These are phyloP conservation scores for Cenchrus purpureus DNA, from an alignment of 176 grass and related monocot genomes.

Conservation along the genomic window DNA sequence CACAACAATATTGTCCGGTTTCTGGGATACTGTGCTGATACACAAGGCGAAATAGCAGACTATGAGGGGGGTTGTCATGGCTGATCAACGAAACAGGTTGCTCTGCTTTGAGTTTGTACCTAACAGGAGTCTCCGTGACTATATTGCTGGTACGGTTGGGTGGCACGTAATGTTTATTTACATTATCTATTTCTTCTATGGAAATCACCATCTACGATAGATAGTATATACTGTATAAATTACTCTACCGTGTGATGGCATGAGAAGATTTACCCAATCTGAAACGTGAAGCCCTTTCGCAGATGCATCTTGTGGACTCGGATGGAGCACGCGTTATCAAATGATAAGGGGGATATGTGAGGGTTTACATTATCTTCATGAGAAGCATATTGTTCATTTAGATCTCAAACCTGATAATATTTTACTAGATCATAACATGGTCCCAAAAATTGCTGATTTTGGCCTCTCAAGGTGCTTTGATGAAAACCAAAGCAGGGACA, in stretches of 20 bases:
- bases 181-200: neutral
- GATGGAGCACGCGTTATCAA: neutral
- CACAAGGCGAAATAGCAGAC: neutral
- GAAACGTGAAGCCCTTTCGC: neutral
- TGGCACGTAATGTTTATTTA: neutral
- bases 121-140: neutral
- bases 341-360: neutral
- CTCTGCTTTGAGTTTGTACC: conserved; percentile 21
- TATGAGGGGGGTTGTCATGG: neutral
- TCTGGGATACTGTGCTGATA: neutral
- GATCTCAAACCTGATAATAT: neutral
- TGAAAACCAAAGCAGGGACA: neutral
- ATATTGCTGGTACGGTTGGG: neutral
- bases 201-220: neutral
- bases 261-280: neutral
- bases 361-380: conserved; percentile 19
- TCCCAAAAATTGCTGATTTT: conserved; percentile 10
- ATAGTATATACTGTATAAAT: no score
- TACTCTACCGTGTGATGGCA: neutral
- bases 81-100: neutral
- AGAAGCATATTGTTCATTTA: neutral
- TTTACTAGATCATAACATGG: neutral
- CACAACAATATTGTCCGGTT: conserved; percentile 33
- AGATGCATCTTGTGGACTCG: conserved; percentile 15
- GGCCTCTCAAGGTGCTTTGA: neutral